Percentiles rank a stretch among this genome's conserved stretches.
phyloP scores from a whole-genome alignment of 148 eudicot species.

The Chenopodium berlandieri region DNA sequence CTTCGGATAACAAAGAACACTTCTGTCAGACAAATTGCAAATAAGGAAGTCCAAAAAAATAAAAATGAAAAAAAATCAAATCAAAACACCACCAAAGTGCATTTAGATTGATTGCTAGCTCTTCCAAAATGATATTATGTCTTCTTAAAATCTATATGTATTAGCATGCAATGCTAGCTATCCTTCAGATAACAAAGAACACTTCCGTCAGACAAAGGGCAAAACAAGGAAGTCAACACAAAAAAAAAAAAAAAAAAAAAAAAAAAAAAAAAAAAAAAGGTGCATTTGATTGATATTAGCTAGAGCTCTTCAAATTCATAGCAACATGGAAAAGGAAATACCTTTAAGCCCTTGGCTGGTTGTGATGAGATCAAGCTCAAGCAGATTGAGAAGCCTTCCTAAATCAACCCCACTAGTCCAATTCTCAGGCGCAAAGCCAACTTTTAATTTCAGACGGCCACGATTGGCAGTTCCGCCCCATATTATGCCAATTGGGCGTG shows the following conservation, averaged over 20 bases:
- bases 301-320: background rate
- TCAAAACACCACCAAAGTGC: no score
- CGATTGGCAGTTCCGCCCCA: constrained; percentile 99
- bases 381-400: constrained; percentile 86
- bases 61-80: no score
- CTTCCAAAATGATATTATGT: no score
- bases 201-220: background rate
- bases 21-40: background rate
- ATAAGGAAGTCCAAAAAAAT: background rate
- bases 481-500: constrained; percentile 89
- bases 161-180: background rate
- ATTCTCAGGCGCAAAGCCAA: constrained; percentile 91
- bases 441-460: constrained; percentile 89
- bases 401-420: constrained; percentile 99
- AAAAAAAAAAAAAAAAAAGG: background rate
- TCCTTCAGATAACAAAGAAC: constrained; percentile 3
- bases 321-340: constrained; percentile 24
- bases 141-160: no score
- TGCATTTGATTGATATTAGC: background rate
- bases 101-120: no score
- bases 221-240: background rate
- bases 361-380: constrained; percentile 89
- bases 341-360: constrained; percentile 75
- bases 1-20: no score
- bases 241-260: no score